Evolutionary conservation across 139 green algal genomes (phyloP).

Genomic region (Coelastrella sp.): DNA sequence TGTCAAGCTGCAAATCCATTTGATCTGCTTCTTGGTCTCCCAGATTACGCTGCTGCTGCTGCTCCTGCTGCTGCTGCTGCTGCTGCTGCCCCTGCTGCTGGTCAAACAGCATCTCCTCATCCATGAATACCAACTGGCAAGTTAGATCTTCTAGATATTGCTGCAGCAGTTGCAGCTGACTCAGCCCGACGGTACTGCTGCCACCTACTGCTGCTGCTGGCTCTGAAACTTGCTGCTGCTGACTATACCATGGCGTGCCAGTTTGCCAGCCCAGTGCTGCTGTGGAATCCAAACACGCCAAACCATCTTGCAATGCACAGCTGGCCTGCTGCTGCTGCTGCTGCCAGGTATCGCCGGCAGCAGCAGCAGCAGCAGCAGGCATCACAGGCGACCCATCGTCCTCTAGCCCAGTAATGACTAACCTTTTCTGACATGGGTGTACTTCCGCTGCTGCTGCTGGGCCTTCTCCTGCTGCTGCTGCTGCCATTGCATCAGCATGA

Average conservation of each 20-base stretch:
- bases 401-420: neutral
- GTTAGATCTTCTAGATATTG: conserved; percentile 16
- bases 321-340: neutral
- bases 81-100: neutral
- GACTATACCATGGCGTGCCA: neutral
- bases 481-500: conserved; percentile 9
- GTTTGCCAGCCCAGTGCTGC: too few relatives aligned
- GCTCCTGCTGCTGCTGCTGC: conserved; percentile 5
- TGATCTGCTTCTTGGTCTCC: neutral
- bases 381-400: neutral
- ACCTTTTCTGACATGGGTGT: neutral
- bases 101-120: neutral
- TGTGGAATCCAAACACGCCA: too few relatives aligned
- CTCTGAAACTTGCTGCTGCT: neutral
- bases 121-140: conserved; percentile 37
- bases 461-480: neutral
- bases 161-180: conserved; percentile 35
- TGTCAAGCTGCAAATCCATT: too few relatives aligned
- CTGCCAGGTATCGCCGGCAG: neutral
- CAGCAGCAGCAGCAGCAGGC: neutral
- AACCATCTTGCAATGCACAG: too few relatives aligned
- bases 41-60: neutral
- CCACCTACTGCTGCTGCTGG: neutral
- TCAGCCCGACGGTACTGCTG: neutral
- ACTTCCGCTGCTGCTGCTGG: neutral